phyloP scores from a whole-genome alignment of 306 rosid genomes.

The Vigna mungo region DNA sequence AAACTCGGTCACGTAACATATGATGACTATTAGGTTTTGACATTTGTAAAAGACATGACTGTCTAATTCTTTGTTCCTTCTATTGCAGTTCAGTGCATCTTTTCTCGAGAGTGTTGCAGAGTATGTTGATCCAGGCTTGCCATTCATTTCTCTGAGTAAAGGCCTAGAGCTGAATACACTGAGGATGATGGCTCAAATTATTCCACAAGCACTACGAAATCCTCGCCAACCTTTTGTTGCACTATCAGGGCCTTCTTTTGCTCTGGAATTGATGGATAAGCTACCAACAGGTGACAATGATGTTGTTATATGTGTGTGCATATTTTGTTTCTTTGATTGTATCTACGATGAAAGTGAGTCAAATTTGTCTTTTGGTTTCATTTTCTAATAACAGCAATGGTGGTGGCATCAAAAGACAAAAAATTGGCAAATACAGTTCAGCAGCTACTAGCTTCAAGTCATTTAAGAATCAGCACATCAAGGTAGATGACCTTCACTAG shows the following conservation, averaged over 20 bases:
- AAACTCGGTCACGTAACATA: too few relatives aligned
- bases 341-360: slow-evolving; percentile 25
- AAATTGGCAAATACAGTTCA: slow-evolving; percentile 84
- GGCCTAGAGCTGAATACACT: slow-evolving; percentile 88
- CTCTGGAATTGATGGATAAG: slow-evolving; percentile 82
- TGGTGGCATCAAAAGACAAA: slow-evolving; percentile 89
- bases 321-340: slow-evolving; percentile 4
- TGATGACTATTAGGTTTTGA: not conserved
- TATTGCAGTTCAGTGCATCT: slow-evolving; percentile 79
- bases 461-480: slow-evolving; percentile 94
- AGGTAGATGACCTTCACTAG: slow-evolving; percentile 62
- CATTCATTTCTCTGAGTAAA: slow-evolving; percentile 92
- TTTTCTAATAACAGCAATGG: slow-evolving; percentile 76
- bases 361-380: slow-evolving; percentile 16
- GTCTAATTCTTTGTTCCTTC: slow-evolving; percentile 42
- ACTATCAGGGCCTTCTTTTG: slow-evolving; percentile 94
- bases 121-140: slow-evolving; percentile 84
- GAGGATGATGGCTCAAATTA: slow-evolving; percentile 95
- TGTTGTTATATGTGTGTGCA: not conserved
- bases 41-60: slow-evolving; percentile 5
- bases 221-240: slow-evolving; percentile 96
- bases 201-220: slow-evolving; percentile 80
- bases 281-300: slow-evolving; percentile 83
- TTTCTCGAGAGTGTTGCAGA: slow-evolving; percentile 84
- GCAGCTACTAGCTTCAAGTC: slow-evolving; percentile 78